A percentile compares a stretch with the other conserved stretches of the same genome.
Conservation (phyloP, 2,329 filamentous ascomycete genomes). For the Neocucurbitaria cava region DNA sequence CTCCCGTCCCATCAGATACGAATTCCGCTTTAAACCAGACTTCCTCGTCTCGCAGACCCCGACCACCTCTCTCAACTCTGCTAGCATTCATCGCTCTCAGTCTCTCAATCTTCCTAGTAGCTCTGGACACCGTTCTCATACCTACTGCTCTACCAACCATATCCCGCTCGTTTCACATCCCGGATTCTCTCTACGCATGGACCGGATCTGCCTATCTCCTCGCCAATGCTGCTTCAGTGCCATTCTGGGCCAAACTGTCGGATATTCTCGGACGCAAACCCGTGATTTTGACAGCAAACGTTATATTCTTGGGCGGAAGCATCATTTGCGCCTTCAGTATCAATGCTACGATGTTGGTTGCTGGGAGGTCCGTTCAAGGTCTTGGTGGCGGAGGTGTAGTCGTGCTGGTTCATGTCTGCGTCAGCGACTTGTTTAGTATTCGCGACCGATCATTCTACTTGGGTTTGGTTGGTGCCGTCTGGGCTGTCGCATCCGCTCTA, state of each 20-base stretch:
- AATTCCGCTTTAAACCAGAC: background rate
- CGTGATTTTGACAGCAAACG: slow-evolving; percentile 43
- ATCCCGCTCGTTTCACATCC: slow-evolving; percentile 64
- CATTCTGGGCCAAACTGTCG: slow-evolving; percentile 51
- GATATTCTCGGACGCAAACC: slow-evolving; percentile 50
- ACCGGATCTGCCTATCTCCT: slow-evolving; percentile 63
- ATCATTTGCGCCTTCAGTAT: slow-evolving; percentile 58
- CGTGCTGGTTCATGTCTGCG: slow-evolving; percentile 60
- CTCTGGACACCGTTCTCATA: slow-evolving; percentile 63
- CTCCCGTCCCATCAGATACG: background rate
- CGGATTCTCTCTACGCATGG: slow-evolving; percentile 77
- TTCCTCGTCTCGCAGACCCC: background rate
- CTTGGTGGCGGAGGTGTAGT: slow-evolving; percentile 61
- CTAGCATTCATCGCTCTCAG: slow-evolving; percentile 41
- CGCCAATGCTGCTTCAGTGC: slow-evolving; percentile 48
- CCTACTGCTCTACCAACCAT: slow-evolving; percentile 73
- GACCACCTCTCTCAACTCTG: slow-evolving; percentile 9
- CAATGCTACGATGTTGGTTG: slow-evolving; percentile 61
- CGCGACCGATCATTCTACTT: slow-evolving; percentile 58
- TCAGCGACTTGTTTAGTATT: slow-evolving; percentile 61
- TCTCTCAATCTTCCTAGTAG: slow-evolving; percentile 51
- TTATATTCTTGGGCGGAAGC: slow-evolving; percentile 58
- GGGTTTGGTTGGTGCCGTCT: slow-evolving; percentile 60
- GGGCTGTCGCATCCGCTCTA: slow-evolving; percentile 62
- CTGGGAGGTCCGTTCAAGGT: slow-evolving; percentile 62